Evolutionary conservation across 2,329 filamentous ascomycete species (phyloP).

Genomic region (Fusarium begoniae): DNA sequence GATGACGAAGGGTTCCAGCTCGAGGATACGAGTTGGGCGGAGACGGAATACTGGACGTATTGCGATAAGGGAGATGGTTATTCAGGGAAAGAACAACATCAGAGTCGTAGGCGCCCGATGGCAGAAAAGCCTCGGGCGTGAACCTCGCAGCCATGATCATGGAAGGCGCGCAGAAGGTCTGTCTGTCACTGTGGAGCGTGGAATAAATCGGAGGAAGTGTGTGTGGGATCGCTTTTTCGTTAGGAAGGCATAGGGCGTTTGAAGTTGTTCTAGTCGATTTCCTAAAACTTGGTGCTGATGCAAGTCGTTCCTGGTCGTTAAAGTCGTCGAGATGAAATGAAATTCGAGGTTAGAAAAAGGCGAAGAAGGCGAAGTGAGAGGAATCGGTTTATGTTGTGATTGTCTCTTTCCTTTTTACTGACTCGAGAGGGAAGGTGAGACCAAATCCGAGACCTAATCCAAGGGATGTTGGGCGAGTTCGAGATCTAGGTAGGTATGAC

Average conservation of each 20-base stretch:
- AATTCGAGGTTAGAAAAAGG: neutral
- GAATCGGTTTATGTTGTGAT: neutral
- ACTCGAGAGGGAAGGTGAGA: slow-evolving; percentile 15
- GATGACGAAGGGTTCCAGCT: slow-evolving; percentile 33
- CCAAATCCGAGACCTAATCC: slow-evolving; percentile 16
- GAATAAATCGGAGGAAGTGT: slow-evolving; percentile 30
- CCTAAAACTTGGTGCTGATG: slow-evolving; percentile 4
- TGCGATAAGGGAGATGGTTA: slow-evolving; percentile 24
- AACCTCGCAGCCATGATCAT: slow-evolving; percentile 40
- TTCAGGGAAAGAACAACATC: slow-evolving; percentile 33
- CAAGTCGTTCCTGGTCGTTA: slow-evolving; percentile 3
- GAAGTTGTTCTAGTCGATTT: slow-evolving; percentile 15
- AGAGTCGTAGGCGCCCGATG: slow-evolving; percentile 40
- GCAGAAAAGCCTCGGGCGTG: slow-evolving; percentile 42
- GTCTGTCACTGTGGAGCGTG: slow-evolving; percentile 15
- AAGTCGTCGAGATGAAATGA: neutral
- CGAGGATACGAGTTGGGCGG: slow-evolving; percentile 34
- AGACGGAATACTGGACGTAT: slow-evolving; percentile 23
- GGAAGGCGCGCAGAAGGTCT: slow-evolving; percentile 19
- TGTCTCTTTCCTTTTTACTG: slow-evolving; percentile 1
- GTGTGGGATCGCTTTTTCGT: slow-evolving; percentile 22
- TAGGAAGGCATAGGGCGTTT: slow-evolving; percentile 33
- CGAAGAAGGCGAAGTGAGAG: neutral
- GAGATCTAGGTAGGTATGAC: slow-evolving; percentile 38
- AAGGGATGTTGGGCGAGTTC: slow-evolving; percentile 25